Base-by-base conservation (phyloP, 352 stramenopile species). In the Phytopythium aichiense region DNA sequence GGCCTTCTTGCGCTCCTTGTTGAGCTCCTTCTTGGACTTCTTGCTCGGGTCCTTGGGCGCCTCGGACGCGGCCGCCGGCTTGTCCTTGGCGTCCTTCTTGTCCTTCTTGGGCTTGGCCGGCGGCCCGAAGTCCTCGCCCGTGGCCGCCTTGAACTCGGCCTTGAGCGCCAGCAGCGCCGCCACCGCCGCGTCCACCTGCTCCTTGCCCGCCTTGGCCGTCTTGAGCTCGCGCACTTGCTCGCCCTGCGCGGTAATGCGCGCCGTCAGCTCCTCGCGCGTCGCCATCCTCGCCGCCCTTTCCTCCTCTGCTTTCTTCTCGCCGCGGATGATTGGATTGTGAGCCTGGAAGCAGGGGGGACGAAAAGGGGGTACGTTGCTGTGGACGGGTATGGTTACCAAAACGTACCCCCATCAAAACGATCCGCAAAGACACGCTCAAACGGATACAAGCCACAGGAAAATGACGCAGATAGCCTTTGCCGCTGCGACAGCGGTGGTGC, bases 1-100 rank as follows among this genome's bases (percentile, higher is more conserved):
- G 18, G 80, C 83, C 67, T 94, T 94, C 80, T 94, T 94, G 61
- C 77, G 78, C 72, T 94, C 85, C 72, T 94, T 94, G 74, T 92
- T 94, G 16, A 94, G 73, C 69, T 94, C 81, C 74, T 94, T 94
- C 75, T 94, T 94, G 63, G 77, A 89, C 66, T 91, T 92, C 58
- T 91, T 91, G 40, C 59, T 73, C 7, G 76, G 67, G 28, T 92
- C 78, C 28, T 74, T 73, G 25, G 64, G 38, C 54, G 63, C 53
- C 23, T 71, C 56, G 15, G 30, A 22, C 22, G 30, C 16, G 12
- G 56, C 25, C n/a, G 66, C 55, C 2, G 52, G 11, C 54, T 71
- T 53, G 23, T 51, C 35, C 58, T 73, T n/a, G n/a, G n/a, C n/a
- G n/a, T n/a, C 57, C 58, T 87, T 86, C 68, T 85, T 88, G 23